Base-by-base conservation (phyloP, 2,329 filamentous ascomycete species). In the Laburnicola sp. region DNA sequence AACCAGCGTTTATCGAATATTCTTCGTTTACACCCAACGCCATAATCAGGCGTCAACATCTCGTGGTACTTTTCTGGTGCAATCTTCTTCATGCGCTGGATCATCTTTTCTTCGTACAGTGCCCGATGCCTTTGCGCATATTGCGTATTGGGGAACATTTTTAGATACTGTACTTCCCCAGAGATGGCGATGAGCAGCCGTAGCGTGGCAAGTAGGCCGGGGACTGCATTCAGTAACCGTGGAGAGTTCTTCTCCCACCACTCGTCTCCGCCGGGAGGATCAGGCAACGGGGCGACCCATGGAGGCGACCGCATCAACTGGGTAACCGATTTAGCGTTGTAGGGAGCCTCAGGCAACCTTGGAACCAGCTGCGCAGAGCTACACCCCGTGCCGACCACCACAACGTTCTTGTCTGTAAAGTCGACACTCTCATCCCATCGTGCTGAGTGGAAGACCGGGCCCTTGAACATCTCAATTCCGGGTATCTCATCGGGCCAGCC, bases 11-110 rank as follows among this genome's bases (percentile, higher is more conserved):
- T 75, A 51, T 86, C 83, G 46, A 81, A 80, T 48, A 87, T 80
- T 10, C 83, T 76, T n/a, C 85, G 73, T 70, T 86, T 87, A 71
- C 84, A 87, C 1, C 84, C 83, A 10, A 86, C 68, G 38, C 79
- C 76, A 50, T 85, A 87, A 43, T 86, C 78, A 0, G 85, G 85
- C 0, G 83, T 82, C 31, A 87, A 65, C 5, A 85, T 75, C 27
- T 84, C 79, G 54, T 83, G 81, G 52, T 86, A 87, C 66, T 84
- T 80, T 43, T 78, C 71, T 0, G 85, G 85, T 0, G 80, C 81
- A 1, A 66, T 73, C 3, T 66, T 61, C 50, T 75, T 77, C 74
- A 85, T 78, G 39, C 79, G 71, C 4, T 59, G 49, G 28, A 82
- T 51, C 59, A 75, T 77, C 64, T 59, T 69, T n/a, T 68, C 66